Evolutionary conservation across 371 early-diverging fungal genomes (phyloP).

Genomic region (Chytridium lagenaria): DNA sequence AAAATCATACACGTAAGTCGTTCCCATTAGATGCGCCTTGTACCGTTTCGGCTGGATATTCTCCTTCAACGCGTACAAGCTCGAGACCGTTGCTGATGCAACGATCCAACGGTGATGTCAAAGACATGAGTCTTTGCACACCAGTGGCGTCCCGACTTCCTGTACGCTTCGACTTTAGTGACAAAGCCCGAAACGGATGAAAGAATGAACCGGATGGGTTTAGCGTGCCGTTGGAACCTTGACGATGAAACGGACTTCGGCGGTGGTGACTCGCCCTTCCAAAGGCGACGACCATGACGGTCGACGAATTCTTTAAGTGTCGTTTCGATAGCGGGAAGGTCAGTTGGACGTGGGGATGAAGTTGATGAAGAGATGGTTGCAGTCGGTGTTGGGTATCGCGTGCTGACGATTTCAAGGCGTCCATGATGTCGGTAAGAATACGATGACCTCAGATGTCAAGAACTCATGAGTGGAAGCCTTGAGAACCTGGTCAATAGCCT

Average conservation of each 20-base stretch:
- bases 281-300: slow-evolving; percentile 93
- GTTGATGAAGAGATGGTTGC: slow-evolving; percentile 98
- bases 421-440: slow-evolving; percentile 89
- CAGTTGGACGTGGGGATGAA: slow-evolving; percentile 94
- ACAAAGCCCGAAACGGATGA: slow-evolving; percentile 92
- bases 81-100: slow-evolving; percentile 82
- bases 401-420: slow-evolving; percentile 91
- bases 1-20: slow-evolving; percentile 98
- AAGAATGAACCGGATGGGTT: slow-evolving; percentile 87
- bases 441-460: slow-evolving; percentile 93
- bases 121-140: slow-evolving; percentile 68
- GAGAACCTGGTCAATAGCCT: slow-evolving; percentile 26
- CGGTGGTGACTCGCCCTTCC: slow-evolving; percentile 92
- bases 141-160: slow-evolving; percentile 67
- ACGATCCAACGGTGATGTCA: slow-evolving; percentile 74
- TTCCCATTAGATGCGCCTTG: slow-evolving; percentile 97
- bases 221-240: slow-evolving; percentile 63
- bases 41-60: slow-evolving; percentile 96
- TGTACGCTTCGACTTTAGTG: slow-evolving; percentile 90
- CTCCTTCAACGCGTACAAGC: slow-evolving; percentile 92
- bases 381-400: slow-evolving; percentile 91
- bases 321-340: slow-evolving; percentile 80
- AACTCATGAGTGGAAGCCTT: slow-evolving; percentile 81
- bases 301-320: slow-evolving; percentile 89
- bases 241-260: slow-evolving; percentile 75